These are phyloP conservation scores for Suhomyces kilbournensis DNA, from an alignment of 805 yeast species.

Conservation along the genomic window DNA sequence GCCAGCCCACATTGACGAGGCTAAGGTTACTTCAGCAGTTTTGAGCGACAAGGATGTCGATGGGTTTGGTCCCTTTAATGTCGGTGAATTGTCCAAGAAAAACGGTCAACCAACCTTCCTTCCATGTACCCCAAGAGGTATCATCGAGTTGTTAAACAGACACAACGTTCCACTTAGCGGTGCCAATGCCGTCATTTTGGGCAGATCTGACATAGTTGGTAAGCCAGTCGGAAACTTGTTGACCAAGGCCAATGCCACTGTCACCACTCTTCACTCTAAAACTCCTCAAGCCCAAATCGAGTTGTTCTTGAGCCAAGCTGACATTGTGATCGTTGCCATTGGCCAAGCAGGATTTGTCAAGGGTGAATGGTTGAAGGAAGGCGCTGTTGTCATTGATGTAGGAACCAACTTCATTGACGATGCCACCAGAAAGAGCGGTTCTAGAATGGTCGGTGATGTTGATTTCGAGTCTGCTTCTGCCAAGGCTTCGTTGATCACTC, in stretches of 20 bases:
- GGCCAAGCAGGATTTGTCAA: constrained; percentile 83
- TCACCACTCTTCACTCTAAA: constrained; percentile 69
- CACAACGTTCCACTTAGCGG: constrained; percentile 58
- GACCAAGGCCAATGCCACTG: constrained; percentile 71
- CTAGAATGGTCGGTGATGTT: constrained; percentile 90
- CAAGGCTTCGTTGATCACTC: constrained; percentile 74
- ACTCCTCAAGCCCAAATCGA: constrained; percentile 51
- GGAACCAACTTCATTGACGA: constrained; percentile 91
- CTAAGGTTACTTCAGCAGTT: constrained; percentile 64
- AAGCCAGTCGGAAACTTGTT: constrained; percentile 72
- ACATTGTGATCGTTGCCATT: constrained; percentile 87
- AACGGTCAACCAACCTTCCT: constrained; percentile 68
- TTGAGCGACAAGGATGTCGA: constrained; percentile 72
- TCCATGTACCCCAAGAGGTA: constrained; percentile 86
- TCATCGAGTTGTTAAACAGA: constrained; percentile 59
- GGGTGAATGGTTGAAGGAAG: constrained; percentile 85
- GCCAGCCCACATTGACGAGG: constrained; percentile 68
- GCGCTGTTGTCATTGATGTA: constrained; percentile 86
- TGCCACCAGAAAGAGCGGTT: constrained; percentile 69
- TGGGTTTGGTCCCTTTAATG: constrained; percentile 76
- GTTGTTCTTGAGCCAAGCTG: constrained; percentile 59
- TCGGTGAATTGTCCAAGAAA: constrained; percentile 72
- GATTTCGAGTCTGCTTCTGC: constrained; percentile 67
- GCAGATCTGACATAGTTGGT: constrained; percentile 85
- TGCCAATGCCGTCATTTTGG: constrained; percentile 76